Conservation (phyloP, 495 filamentous ascomycete genomes). For the Penicillium robsamsonii region DNA sequence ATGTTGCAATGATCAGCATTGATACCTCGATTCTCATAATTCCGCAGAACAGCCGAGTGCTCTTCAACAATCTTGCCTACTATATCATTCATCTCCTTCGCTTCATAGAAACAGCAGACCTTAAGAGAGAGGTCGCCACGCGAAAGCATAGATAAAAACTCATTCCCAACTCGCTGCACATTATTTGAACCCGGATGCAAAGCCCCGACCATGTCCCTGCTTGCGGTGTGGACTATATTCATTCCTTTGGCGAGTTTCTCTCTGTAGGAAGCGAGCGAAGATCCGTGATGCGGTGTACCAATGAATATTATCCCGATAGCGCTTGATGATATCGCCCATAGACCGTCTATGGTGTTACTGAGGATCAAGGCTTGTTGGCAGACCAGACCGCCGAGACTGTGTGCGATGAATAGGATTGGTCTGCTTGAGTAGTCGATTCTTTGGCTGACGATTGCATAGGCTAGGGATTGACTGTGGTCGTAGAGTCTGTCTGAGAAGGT, state of each 20-base stretch:
- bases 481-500: neutral
- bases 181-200: neutral
- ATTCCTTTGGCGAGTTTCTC: conserved; percentile 4
- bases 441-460: conserved; percentile 8
- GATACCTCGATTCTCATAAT: neutral
- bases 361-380: conserved; percentile 7
- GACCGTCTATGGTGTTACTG: conserved; percentile 7
- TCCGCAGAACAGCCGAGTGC: conserved; percentile 2
- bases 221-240: neutral
- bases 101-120: conserved; percentile 8
- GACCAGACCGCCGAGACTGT: conserved; percentile 3
- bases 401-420: conserved; percentile 8
- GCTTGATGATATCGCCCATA: conserved; percentile 5
- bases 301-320: conserved; percentile 5
- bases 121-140: neutral
- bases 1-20: conserved; percentile 1
- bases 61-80: conserved; percentile 11
- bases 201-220: neutral
- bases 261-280: neutral
- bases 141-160: neutral
- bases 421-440: neutral
- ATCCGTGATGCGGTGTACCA: conserved; percentile 5
- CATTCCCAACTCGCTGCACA: neutral
- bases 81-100: neutral
- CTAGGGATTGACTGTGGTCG: conserved; percentile 4